Percentiles rank a stretch among this genome's conserved stretches.
phyloP scores from a whole-genome alignment of 1,284 basidiomycete species.

The Pyrrhoderma lamaoense region DNA sequence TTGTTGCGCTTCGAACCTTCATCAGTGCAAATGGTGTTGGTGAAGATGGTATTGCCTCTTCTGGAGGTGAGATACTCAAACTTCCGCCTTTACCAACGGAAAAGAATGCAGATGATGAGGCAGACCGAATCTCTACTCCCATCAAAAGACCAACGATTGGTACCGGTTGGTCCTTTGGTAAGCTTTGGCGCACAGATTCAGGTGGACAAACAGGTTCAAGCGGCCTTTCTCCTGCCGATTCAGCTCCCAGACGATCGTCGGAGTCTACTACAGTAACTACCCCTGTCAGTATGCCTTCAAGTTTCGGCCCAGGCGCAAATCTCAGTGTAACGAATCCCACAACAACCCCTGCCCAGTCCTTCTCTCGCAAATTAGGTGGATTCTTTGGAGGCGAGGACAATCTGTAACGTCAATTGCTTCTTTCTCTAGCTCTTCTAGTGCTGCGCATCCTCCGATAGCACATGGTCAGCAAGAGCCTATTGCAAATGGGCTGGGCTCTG shows the following conservation, averaged over 20 bases:
- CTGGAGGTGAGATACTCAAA: slow-evolving; percentile 29
- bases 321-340: slow-evolving; percentile 6
- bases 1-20: slow-evolving; percentile 75
- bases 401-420: slow-evolving; percentile 38
- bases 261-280: not conserved
- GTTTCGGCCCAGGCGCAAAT: no score
- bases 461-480: slow-evolving; percentile 14
- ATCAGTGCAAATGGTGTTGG: slow-evolving; percentile 71
- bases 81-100: slow-evolving; percentile 54
- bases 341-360: slow-evolving; percentile 25
- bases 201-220: not conserved
- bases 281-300: no score
- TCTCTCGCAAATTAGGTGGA: slow-evolving; percentile 57
- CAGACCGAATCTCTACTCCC: slow-evolving; percentile 31
- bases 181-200: slow-evolving; percentile 51
- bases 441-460: slow-evolving; percentile 6
- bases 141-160: slow-evolving; percentile 11
- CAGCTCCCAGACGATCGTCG: not conserved
- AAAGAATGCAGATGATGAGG: slow-evolving; percentile 17
- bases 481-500: slow-evolving; percentile 13
- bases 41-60: slow-evolving; percentile 24
- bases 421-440: slow-evolving; percentile 17
- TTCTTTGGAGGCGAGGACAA: slow-evolving; percentile 51
- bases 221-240: not conserved
- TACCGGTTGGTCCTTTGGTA: slow-evolving; percentile 35